Conservation (phyloP, 202 grass and related monocot genomes). For the Dendrocalamus latiflorus region DNA sequence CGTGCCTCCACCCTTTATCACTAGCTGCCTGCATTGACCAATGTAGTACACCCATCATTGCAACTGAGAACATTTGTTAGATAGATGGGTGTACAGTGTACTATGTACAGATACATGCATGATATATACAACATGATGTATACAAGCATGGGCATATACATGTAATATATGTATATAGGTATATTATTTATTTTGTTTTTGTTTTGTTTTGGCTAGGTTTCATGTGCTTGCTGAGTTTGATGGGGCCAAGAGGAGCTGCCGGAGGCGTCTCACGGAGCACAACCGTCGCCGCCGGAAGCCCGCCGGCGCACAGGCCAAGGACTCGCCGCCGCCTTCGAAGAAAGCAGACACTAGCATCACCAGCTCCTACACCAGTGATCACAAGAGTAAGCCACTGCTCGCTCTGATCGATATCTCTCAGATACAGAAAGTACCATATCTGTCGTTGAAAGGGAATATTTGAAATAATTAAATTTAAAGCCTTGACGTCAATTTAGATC, state of each 20-base stretch:
- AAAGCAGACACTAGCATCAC: slow-evolving; percentile 20
- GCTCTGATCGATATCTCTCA: not conserved
- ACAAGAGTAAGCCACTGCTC: slow-evolving; percentile 22
- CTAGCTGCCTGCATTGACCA: not conserved
- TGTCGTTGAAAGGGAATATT: not conserved
- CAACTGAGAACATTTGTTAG: not conserved
- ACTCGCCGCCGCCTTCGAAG: slow-evolving; percentile 26
- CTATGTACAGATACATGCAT: not conserved
- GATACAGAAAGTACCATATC: not conserved
- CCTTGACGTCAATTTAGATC: not conserved
- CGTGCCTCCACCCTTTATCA: not conserved
- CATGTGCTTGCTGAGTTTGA: slow-evolving; percentile 78
- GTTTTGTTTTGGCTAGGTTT: slow-evolving; percentile 47
- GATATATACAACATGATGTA: not conserved
- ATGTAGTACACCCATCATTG: slow-evolving; percentile 3
- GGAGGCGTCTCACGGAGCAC: slow-evolving; percentile 87
- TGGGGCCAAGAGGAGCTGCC: slow-evolving; percentile 72
- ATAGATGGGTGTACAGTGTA: not conserved
- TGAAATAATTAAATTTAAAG: not conserved
- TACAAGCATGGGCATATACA: not conserved
- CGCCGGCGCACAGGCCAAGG: slow-evolving; percentile 14
- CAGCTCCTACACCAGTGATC: slow-evolving; percentile 19
- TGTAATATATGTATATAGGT: not conserved
- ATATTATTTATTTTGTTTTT: not conserved
- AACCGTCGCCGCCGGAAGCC: slow-evolving; percentile 80